Percentiles rank a stretch among this genome's conserved stretches.
Evolutionary conservation across 2,329 filamentous ascomycete species (phyloP).

Genomic region (Microcyclosporella mali): DNA sequence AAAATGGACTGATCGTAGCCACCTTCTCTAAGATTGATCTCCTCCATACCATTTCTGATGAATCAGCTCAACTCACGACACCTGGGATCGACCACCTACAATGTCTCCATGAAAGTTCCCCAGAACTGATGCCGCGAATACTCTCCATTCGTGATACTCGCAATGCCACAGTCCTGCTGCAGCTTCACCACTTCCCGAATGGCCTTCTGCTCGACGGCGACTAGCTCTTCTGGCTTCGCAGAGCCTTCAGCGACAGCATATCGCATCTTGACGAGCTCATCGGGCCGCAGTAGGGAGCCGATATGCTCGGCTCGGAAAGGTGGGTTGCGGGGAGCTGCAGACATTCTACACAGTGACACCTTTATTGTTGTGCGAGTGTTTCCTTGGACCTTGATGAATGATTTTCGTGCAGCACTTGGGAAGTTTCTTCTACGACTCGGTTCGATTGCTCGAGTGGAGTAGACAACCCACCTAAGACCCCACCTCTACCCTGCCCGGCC

Average conservation of each 20-base stretch:
- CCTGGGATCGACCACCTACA: too few relatives aligned
- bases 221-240: constrained; percentile 22
- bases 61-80: too few relatives aligned
- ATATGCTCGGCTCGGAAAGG: constrained; percentile 67
- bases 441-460: too few relatives aligned
- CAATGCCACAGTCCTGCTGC: constrained; percentile 30
- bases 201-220: constrained; percentile 28
- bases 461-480: too few relatives aligned
- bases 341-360: too few relatives aligned
- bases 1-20: constrained; percentile 46
- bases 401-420: too few relatives aligned
- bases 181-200: constrained; percentile 30
- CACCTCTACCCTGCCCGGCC: too few relatives aligned
- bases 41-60: constrained; percentile 39
- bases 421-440: too few relatives aligned
- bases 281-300: constrained; percentile 62
- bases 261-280: constrained; percentile 55
- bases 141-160: constrained; percentile 30
- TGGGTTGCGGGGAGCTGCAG: constrained; percentile 35
- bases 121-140: constrained; percentile 30
- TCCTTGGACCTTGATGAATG: too few relatives aligned
- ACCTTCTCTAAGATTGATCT: constrained; percentile 38
- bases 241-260: constrained; percentile 39
- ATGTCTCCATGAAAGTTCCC: constrained; percentile 31
- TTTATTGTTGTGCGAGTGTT: too few relatives aligned